Conservation (phyloP, 2,329 filamentous ascomycete species). For the Penicillium sp. region DNA sequence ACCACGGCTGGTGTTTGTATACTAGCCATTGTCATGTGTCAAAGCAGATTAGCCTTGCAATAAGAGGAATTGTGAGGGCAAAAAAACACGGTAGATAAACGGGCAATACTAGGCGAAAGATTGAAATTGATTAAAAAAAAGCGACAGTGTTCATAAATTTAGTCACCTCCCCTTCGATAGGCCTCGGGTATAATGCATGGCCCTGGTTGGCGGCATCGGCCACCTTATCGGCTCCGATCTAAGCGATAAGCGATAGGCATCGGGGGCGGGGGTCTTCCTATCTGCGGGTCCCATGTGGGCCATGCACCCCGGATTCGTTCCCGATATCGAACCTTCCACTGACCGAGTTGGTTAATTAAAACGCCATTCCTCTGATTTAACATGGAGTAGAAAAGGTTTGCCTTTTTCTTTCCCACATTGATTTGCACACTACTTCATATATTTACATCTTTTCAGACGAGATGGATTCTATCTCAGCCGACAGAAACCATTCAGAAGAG, state of each 20-base stretch:
- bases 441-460: neutral
- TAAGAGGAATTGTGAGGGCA: neutral
- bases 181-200: neutral
- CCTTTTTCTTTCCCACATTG: no score
- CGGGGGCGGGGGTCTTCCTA: neutral
- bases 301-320: neutral
- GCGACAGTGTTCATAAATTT: neutral
- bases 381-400: no score
- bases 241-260: neutral
- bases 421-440: no score
- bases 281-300: neutral
- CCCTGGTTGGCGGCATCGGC: slow-evolving; percentile 13
- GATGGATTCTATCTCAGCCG: neutral
- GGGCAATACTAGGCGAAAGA: neutral
- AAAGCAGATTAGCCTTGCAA: neutral
- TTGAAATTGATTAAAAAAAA: neutral
- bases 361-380: neutral
- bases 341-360: neutral
- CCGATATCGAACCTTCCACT: neutral
- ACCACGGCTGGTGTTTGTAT: neutral
- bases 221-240: neutral
- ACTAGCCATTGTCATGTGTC: neutral
- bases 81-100: neutral
- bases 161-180: neutral
- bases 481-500: neutral